These are phyloP conservation scores for Pseudopithomyces maydicus DNA, from an alignment of 2,329 filamentous ascomycete genomes.

Conservation along the genomic window DNA sequence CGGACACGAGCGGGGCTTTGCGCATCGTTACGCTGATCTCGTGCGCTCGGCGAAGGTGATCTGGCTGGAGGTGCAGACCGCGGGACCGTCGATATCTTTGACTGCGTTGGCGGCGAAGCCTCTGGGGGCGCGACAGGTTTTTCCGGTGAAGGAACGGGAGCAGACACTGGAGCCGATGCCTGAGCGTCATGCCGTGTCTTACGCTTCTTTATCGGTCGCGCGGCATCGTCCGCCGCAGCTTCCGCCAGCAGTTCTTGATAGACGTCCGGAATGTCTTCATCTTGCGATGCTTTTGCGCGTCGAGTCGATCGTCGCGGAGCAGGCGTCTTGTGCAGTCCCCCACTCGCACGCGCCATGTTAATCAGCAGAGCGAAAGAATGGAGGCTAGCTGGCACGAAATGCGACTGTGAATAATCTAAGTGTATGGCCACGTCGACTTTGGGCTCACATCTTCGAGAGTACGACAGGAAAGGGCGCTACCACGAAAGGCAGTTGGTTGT, in stretches of 20 bases:
- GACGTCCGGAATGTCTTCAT: constrained; percentile 46
- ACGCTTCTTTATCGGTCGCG: constrained; percentile 47
- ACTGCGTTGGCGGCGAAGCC: constrained; percentile 13
- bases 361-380: neutral
- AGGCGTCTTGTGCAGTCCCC: constrained; percentile 26
- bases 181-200: constrained; percentile 22
- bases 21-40: constrained; percentile 11
- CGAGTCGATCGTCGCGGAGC: constrained; percentile 33
- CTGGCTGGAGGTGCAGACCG: constrained; percentile 1
- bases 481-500: neutral
- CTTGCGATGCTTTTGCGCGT: constrained; percentile 20
- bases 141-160: constrained; percentile 2
- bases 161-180: constrained; percentile 1
- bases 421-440: neutral
- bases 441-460: neutral
- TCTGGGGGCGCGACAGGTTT: neutral
- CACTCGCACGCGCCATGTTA: constrained; percentile 35
- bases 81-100: constrained; percentile 9
- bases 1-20: constrained; percentile 33
- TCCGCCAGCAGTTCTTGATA: constrained; percentile 53
- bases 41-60: neutral
- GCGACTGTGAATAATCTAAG: neutral
- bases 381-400: neutral
- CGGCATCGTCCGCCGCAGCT: constrained; percentile 31
- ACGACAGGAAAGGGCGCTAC: neutral